Conservation (phyloP, 1,139 yeast species). For the Pichia sp. region DNA sequence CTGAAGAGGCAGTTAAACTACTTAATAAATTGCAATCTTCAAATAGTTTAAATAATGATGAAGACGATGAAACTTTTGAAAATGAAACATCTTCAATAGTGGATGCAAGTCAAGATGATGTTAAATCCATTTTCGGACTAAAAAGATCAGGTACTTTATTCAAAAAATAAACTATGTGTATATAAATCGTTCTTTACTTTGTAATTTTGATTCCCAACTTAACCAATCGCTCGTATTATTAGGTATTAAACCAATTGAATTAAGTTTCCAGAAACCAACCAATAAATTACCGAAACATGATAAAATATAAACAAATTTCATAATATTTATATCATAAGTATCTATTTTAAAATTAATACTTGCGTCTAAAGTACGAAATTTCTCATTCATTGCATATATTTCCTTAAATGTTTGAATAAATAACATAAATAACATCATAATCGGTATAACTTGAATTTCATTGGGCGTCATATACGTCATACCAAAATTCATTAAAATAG, state of each 20-base stretch:
- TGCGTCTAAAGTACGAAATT: constrained; percentile 25
- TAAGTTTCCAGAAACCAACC: constrained; percentile 80
- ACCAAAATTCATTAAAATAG: constrained; percentile 78
- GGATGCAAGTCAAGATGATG: constrained; percentile 18
- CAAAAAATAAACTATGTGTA: constrained; percentile 8
- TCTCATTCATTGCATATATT: constrained; percentile 48
- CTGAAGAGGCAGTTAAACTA: constrained; percentile 49
- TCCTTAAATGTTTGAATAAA: constrained; percentile 74
- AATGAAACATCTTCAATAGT: not conserved
- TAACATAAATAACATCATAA: constrained; percentile 83
- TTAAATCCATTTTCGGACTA: constrained; percentile 23
- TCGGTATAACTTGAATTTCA: constrained; percentile 81
- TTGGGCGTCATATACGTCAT: constrained; percentile 96
- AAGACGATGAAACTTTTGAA: not conserved
- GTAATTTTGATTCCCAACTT: constrained; percentile 64
- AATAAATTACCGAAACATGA: constrained; percentile 62
- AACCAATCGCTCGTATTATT: constrained; percentile 87
- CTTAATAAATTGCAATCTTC: constrained; percentile 35
- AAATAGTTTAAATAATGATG: not conserved
- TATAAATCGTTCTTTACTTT: constrained; percentile 24
- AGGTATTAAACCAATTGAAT: constrained; percentile 87
- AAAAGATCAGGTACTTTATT: constrained; percentile 19
- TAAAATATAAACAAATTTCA: constrained; percentile 33
- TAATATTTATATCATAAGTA: constrained; percentile 18
- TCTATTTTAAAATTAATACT: constrained; percentile 20